Conservation (phyloP, 345 rosid genomes). For the Brassica nigra region DNA sequence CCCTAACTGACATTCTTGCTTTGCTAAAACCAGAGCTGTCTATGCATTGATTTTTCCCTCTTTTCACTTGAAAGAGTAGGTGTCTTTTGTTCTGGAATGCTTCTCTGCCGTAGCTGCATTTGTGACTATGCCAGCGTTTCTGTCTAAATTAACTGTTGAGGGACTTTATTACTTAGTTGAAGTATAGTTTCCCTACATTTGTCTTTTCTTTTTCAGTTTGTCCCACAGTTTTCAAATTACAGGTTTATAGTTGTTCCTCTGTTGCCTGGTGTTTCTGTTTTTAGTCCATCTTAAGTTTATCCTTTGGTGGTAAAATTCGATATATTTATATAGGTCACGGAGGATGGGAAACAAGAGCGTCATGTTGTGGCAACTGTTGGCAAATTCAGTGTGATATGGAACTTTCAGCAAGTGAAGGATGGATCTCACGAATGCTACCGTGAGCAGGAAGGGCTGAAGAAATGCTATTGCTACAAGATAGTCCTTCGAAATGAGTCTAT, state of each 20-base stretch:
- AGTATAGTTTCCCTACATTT: background rate
- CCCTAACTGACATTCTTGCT: background rate
- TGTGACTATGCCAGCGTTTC: background rate
- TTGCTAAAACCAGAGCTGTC: background rate
- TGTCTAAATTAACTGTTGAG: background rate
- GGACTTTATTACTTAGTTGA: background rate
- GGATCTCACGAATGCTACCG: background rate
- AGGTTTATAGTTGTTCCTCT: background rate
- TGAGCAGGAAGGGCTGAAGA: background rate
- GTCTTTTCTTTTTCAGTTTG: background rate
- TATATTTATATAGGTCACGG: background rate
- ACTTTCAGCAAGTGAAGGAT: slow-evolving; percentile 1
- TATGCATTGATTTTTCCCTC: background rate
- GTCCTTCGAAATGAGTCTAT: background rate
- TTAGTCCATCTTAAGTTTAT: background rate
- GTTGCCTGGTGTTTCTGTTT: background rate
- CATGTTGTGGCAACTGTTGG: background rate
- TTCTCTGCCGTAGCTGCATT: no score
- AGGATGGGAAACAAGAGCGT: background rate
- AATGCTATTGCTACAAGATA: background rate
- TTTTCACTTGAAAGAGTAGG: background rate
- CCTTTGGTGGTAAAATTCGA: background rate
- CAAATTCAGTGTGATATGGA: background rate
- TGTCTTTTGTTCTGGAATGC: background rate
- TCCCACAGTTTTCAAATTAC: background rate